A percentile compares a stretch with the other conserved stretches of the same genome.
Evolutionary conservation across 139 green algal species (phyloP).

Genomic region (Bryopsis sp.): DNA sequence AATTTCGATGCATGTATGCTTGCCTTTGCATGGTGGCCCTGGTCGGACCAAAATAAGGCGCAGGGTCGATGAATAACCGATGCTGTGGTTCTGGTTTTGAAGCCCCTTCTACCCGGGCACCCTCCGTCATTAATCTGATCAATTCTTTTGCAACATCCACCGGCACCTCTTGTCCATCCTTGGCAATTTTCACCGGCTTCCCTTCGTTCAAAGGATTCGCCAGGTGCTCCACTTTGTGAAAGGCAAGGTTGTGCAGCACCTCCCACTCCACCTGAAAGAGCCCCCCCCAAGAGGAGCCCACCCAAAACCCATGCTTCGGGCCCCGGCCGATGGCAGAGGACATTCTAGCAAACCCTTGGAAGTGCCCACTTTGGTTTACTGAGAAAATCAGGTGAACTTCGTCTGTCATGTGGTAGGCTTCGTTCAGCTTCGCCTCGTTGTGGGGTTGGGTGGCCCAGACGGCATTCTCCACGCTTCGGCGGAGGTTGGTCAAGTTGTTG

Average conservation of each 20-base stretch:
- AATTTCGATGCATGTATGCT: too few species aligned
- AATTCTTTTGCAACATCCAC: slow-evolving; percentile 42
- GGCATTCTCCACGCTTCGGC: slow-evolving; percentile 37
- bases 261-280: slow-evolving; percentile 53
- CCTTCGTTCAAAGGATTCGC: slow-evolving; percentile 56
- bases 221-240: slow-evolving; percentile 31
- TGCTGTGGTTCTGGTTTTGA: too few species aligned
- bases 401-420: slow-evolving; percentile 34
- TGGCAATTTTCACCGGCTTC: slow-evolving; percentile 45
- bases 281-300: slow-evolving; percentile 13
- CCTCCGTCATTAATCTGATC: slow-evolving; percentile 42
- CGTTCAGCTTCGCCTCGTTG: slow-evolving; percentile 59
- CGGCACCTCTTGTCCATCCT: slow-evolving; percentile 59
- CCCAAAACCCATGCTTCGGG: slow-evolving; percentile 12
- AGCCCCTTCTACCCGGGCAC: slow-evolving; percentile 17
- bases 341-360: slow-evolving; percentile 69
- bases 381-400: slow-evolving; percentile 61
- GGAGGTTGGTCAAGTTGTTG: slow-evolving; percentile 46
- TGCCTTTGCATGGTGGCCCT: too few species aligned
- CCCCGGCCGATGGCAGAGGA: slow-evolving; percentile 18
- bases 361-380: slow-evolving; percentile 51
- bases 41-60: too few species aligned
- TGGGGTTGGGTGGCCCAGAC: slow-evolving; percentile 57
- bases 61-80: too few species aligned
- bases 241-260: slow-evolving; percentile 38